Evolutionary conservation across 2,329 filamentous ascomycete genomes (phyloP), one percentile per base, ranked within the genome.

Genomic region (Aspergillus pseudoglaucus): DNA sequence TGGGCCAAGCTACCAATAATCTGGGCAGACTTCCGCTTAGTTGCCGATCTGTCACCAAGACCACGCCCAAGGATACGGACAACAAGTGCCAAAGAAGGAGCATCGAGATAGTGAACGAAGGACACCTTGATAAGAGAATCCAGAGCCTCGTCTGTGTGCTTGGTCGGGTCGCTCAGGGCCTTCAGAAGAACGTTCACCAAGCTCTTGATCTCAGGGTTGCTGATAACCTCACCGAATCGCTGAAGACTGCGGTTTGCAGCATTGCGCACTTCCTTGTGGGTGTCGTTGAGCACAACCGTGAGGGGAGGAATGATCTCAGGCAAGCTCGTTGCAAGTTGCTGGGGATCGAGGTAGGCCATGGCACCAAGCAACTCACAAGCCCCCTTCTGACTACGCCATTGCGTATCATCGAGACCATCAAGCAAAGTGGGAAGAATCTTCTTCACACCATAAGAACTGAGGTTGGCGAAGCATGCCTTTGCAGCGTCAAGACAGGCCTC

Each of bases 361-460:
- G 93, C 93, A 66, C 93, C 93, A 12, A 98, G 79, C 22, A 95
- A 84, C 65, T 98, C 93, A 64, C 93, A 98, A 46, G 93, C 93
- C 58, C 94, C 93, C 73, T 95, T 95, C 72, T 98, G 97, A 73
- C 90, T 97, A 62, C 93, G 86, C 93, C 93, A 98, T 67, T 97
- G 91, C 46, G 88, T 83, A 55, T 98, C 93, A 54, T 97, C 90
- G 8, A 98, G 81, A 49, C 94, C 93, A 55, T 93, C 84, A 2
- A 98, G 79, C 6, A 98, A 79, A 10, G 88, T 95, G 3, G 93
- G 93, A 55, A 98, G 75, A 54, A 98, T 90, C 63, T 93, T 81
- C 72, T 95, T 95, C 50, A 98, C 94, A 67, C 93, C 93, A 59
- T 88, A 98, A 0, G 93, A 97, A 70, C 90, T 97, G 47, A 98